Conservation (phyloP, 2,329 filamentous ascomycete genomes). For the Cercospora brassicicola region DNA sequence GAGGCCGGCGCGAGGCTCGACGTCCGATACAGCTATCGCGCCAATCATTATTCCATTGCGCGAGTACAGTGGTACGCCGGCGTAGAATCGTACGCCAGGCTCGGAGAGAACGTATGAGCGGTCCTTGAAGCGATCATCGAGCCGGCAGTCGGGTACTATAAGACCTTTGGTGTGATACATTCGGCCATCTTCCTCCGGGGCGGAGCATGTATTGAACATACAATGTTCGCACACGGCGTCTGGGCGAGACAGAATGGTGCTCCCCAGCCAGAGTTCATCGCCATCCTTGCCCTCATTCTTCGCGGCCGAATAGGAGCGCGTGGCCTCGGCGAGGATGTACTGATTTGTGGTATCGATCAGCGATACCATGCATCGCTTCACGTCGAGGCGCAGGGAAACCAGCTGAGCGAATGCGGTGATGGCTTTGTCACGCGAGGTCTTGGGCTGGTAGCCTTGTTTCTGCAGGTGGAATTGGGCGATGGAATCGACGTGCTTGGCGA, state of each 20-base stretch:
- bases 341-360: constrained; percentile 52
- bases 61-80: constrained; percentile 62
- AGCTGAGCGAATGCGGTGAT: constrained; percentile 52
- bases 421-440: constrained; percentile 34
- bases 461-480: constrained; percentile 28
- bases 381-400: constrained; percentile 40
- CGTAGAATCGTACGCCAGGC: constrained; percentile 50
- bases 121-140: constrained; percentile 39
- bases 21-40: constrained; percentile 60
- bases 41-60: constrained; percentile 60
- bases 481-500: constrained; percentile 32
- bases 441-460: constrained; percentile 28
- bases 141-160: constrained; percentile 33
- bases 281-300: constrained; percentile 38
- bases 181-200: constrained; percentile 22
- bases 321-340: constrained; percentile 55
- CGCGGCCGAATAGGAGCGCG: constrained; percentile 41
- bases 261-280: constrained; percentile 38
- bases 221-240: constrained; percentile 40
- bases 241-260: constrained; percentile 38
- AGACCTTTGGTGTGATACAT: constrained; percentile 23
- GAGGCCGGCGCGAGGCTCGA: constrained; percentile 55
- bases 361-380: constrained; percentile 43
- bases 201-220: constrained; percentile 24
- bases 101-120: constrained; percentile 32